A percentile compares a stretch with the other conserved stretches of the same genome.
Evolutionary conservation across 352 stramenopile genomes (phyloP).

Genomic region (Pseudoperonospora humuli): DNA sequence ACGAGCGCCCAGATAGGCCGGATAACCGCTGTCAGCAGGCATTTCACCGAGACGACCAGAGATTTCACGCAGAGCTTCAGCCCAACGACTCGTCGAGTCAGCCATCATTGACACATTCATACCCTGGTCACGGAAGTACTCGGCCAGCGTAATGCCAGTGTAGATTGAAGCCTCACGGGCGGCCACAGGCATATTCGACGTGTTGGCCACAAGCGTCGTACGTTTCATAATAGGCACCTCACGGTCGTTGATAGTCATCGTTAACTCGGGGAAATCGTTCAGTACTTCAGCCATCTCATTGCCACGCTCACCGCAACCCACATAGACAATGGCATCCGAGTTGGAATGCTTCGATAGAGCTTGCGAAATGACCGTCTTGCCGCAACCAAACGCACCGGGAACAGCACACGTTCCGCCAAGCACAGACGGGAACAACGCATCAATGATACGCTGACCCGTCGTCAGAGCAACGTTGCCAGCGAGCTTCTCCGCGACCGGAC

Average conservation of each 20-base stretch:
- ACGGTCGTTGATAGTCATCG: conserved; percentile 96
- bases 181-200: conserved; percentile 99
- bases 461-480: conserved; percentile 96
- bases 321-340: conserved; percentile 98
- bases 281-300: conserved; percentile 99
- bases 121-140: conserved; percentile 98
- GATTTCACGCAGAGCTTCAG: conserved; percentile 99
- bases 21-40: conserved; percentile 95
- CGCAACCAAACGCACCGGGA: conserved; percentile 98
- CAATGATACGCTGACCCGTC: conserved; percentile 98
- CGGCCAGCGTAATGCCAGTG: conserved; percentile 97
- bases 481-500: conserved; percentile 97
- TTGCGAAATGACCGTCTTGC: conserved; percentile 99
- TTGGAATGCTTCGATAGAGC: conserved; percentile 99
- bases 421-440: conserved; percentile 98
- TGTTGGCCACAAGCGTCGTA: conserved; percentile 99
- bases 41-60: conserved; percentile 99
- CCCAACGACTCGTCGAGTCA: conserved; percentile 99
- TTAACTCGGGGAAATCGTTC: conserved; percentile 99
- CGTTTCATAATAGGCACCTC: conserved; percentile 99
- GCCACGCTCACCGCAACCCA: conserved; percentile 97
- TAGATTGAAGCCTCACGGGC: conserved; percentile 99
- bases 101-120: conserved; percentile 99
- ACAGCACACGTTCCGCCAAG: conserved; percentile 98
- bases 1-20: conserved; percentile 97